Evolutionary conservation across 2,329 filamentous ascomycete species (phyloP).

Genomic region (Epicoccum nigrum): DNA sequence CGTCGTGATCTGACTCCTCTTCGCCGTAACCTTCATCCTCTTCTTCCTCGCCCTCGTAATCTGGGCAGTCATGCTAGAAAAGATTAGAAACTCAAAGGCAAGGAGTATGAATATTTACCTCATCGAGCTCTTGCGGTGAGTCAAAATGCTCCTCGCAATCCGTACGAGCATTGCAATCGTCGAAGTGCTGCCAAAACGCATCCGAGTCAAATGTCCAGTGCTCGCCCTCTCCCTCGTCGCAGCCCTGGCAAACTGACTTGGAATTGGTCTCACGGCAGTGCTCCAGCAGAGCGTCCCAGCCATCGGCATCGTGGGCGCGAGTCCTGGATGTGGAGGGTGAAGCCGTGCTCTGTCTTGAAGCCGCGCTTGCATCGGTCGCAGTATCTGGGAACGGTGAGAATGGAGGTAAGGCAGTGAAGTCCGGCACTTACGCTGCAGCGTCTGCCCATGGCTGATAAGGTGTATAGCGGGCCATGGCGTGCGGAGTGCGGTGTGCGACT

Average conservation of each 20-base stretch:
- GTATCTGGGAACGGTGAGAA: not conserved
- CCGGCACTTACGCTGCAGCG: no score
- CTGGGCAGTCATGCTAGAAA: not conserved
- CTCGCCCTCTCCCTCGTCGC: not conserved
- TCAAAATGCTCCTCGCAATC: not conserved
- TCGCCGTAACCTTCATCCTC: no score
- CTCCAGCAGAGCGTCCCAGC: not conserved
- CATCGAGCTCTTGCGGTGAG: not conserved
- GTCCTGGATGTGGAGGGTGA: not conserved
- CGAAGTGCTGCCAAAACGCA: not conserved
- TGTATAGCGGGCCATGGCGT: no score
- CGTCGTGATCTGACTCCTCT: no score
- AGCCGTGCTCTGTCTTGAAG: not conserved
- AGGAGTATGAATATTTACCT: no score
- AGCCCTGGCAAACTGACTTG: not conserved
- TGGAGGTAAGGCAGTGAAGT: not conserved
- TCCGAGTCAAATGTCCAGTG: not conserved
- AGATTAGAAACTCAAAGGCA: not conserved
- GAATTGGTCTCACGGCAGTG: not conserved
- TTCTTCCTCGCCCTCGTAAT: not conserved
- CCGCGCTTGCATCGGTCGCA: not conserved
- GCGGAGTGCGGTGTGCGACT: no score
- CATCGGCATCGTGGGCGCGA: not conserved
- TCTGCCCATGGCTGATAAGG: no score
- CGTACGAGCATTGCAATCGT: not conserved